phyloP scores from a whole-genome alignment of 2,329 filamentous ascomycete genomes.

The Pyrenochaeta sp. region DNA sequence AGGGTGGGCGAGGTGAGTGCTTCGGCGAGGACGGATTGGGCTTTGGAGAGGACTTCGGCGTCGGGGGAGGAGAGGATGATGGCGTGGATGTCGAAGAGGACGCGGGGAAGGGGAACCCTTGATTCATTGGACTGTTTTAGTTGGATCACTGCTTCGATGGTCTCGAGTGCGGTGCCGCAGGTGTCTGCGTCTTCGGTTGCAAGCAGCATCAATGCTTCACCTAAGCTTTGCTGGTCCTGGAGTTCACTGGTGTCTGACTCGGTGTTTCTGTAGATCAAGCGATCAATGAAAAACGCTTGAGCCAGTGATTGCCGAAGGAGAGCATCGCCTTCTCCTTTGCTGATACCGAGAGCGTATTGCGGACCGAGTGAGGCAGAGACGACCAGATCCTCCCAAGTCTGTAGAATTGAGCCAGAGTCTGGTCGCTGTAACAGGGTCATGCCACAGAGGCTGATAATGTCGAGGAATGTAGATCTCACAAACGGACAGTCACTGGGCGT shows the following conservation, averaged over 20 bases:
- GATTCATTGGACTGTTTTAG: constrained; percentile 9
- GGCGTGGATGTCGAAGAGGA: constrained; percentile 30
- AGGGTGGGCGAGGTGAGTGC: constrained; percentile 16
- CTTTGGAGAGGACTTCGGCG: constrained; percentile 38
- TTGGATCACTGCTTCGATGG: constrained; percentile 27
- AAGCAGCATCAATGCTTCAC: constrained; percentile 30
- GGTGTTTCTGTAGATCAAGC: constrained; percentile 27
- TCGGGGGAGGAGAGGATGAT: constrained; percentile 26
- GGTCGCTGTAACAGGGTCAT: constrained; percentile 27
- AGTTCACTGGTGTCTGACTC: constrained; percentile 17
- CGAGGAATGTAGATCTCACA: constrained; percentile 46
- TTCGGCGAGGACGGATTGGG: constrained; percentile 35
- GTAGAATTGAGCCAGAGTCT: constrained; percentile 22
- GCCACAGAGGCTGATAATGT: constrained; percentile 41
- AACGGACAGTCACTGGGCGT: constrained; percentile 36
- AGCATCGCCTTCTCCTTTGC: constrained; percentile 12
- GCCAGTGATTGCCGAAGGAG: constrained; percentile 30
- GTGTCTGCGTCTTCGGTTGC: constrained; percentile 33
- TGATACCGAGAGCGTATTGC: constrained; percentile 20
- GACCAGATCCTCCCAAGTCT: constrained; percentile 29
- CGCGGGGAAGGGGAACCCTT: constrained; percentile 21
- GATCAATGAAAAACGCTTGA: constrained; percentile 34
- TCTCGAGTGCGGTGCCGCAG: constrained; percentile 32
- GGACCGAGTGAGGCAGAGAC: constrained; percentile 27
- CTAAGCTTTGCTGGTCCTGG: constrained; percentile 28